Conservation (phyloP, 176 grass and related monocot species). For the Carex myosuroides region DNA sequence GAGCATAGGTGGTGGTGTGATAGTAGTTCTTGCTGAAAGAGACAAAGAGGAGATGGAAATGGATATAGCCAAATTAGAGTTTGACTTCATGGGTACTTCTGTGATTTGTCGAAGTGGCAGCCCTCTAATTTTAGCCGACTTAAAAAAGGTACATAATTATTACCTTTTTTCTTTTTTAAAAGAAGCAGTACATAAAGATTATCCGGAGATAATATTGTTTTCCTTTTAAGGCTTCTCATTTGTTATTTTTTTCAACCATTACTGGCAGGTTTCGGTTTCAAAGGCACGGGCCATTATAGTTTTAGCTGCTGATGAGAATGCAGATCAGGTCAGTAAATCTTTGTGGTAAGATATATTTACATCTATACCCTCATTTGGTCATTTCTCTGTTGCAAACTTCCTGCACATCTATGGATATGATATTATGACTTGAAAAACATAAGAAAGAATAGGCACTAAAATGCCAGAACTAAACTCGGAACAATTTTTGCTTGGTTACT, state of each 20-base stretch:
- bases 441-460: not conserved
- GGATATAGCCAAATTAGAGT: constrained; percentile 91
- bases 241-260: constrained; percentile 8
- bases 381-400: not conserved
- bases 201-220: not conserved
- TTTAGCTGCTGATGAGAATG: constrained; percentile 97
- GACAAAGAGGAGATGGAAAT: constrained; percentile 99
- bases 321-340: constrained; percentile 77
- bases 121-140: constrained; percentile 83
- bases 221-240: constrained; percentile 20
- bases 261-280: constrained; percentile 83
- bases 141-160: constrained; percentile 58
- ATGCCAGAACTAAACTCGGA: not conserved
- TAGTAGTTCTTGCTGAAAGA: constrained; percentile 97
- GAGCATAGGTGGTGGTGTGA: constrained; percentile 92
- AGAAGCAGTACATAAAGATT: constrained; percentile 39
- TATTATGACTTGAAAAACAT: not conserved
- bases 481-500: not conserved
- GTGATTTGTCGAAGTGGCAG: constrained; percentile 97
- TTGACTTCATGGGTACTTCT: constrained; percentile 97
- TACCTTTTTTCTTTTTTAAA: not conserved
- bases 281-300: constrained; percentile 96
- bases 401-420: not conserved
- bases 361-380: not conserved
- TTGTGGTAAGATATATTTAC: not conserved